Evolutionary conservation across 1,284 basidiomycete genomes (phyloP), one percentile per base, ranked within the genome.

Genomic region (Moesziomyces sp.): DNA sequence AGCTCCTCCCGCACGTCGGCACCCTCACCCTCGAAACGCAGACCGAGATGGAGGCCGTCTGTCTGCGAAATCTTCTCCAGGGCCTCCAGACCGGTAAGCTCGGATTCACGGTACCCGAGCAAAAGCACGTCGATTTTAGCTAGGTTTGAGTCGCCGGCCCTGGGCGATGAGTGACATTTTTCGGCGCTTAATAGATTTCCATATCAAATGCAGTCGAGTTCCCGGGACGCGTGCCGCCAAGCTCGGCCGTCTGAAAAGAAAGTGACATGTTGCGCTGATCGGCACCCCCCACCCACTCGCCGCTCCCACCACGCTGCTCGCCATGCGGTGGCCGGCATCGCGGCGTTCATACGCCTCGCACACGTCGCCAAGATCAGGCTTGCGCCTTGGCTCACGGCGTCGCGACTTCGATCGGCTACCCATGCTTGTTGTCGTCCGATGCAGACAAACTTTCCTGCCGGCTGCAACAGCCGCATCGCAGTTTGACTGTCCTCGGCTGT

Each of bases 1-100:
- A 79, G 44, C 47, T 80, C 24, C 69, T 79, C 3, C 78, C 78
- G 28, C 78, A 82, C 44, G 75, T 82, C 1, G 80, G 80, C 9
- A 85, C 84, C 3, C 52, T 84, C 44, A 82, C 77, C 4, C 67
- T 82, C 19, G 81, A 84, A 48, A 84, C 84, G 13, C 83, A 84
- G 57, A 78, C 71, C 19, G 76, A 84, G 50, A 85, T 85, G 84
- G 84, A 85, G 69, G 74, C 80, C 3, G 73, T 83, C 26, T 84
- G 83, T 52, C 49, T 85, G 24, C 71, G 76, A 18, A 83, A 84
- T 43, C 74, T 85, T 21, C 68, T 76, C 9, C 43, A 71, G 18
- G 84, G 82, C 0, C 58, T 85, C 19, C 54, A 77, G 24, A 82
- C 74, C 7, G 84, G 84, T 26, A 74, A 67, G 48, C 67, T 84